Evolutionary conservation across 768 basidiomycete species (phyloP), one percentile per base, ranked within the genome.

Genomic region (Russula griseocarnosa): DNA sequence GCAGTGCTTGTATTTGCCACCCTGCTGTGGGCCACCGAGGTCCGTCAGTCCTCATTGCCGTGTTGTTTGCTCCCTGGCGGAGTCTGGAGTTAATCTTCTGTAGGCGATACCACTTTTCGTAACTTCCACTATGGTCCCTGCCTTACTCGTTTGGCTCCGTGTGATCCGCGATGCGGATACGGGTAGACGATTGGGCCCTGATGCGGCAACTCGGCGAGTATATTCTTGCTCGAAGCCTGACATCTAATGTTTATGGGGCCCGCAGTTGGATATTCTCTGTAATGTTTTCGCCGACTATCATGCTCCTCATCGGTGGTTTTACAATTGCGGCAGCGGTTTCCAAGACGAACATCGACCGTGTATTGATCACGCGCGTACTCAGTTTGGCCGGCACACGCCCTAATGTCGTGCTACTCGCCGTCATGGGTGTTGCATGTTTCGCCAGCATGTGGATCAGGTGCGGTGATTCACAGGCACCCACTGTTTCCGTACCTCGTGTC

Each of bases 401-500:
- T 2, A 86, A 84, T 65, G 87, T 83, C 0, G 95, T 99, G 4
- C 78, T 99, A 9, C 82, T 99, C 51, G 88, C 93, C 0, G 92
- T 98, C 74, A 98, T 98, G 97, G 85, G 80, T 50, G 94, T 99
- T 20, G 90, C 94, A 2, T 98, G 94, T 71, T 99, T 99, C 73
- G 94, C 95, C 3, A 94, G 92, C 75, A 99, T 98, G 96, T 98
- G 94, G 97, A 98, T 99, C 71, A 94, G 90, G 89, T 88, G 60
- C 51, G 64, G 22, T 56, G 38, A 54, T 55, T 55, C 22, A 44
- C 54, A 24, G 47, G 58, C 40, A 38, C 36, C 40, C n/a, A 36
- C 30, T 8, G 49, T 36, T 51, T n/a, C 54, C 24, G 42, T 28
- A 24, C 40, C 44, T 32, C 49, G 53, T 32, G 52, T 58, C 38